Evolutionary conservation across 352 stramenopile species (phyloP).

Genomic region (Phytophthora kernoviae): DNA sequence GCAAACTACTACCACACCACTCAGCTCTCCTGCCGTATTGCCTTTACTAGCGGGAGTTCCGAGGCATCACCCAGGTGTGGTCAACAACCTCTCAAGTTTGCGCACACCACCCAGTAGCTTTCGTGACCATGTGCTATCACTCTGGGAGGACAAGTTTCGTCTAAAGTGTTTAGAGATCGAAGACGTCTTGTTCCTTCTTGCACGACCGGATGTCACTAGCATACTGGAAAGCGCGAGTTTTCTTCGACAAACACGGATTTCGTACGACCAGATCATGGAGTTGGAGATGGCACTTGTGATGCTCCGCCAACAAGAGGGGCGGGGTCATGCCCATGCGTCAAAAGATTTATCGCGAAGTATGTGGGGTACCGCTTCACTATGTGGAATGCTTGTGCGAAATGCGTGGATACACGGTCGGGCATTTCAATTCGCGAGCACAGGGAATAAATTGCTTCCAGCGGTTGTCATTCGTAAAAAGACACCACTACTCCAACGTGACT

Average conservation of each 20-base stretch:
- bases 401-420: constrained; percentile 18
- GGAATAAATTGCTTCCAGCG: constrained; percentile 7
- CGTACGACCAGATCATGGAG: constrained; percentile 60
- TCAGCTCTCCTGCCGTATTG: constrained; percentile 1
- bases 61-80: not conserved
- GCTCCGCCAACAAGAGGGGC: constrained; percentile 30
- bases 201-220: constrained; percentile 38
- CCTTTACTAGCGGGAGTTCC: not conserved
- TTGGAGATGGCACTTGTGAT: constrained; percentile 52
- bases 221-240: constrained; percentile 55
- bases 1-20: constrained; percentile 1
- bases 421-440: not conserved
- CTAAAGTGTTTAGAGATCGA: constrained; percentile 35
- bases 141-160: constrained; percentile 72
- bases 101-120: not conserved
- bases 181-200: constrained; percentile 55
- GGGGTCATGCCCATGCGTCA: constrained; percentile 43
- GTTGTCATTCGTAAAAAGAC: constrained; percentile 10
- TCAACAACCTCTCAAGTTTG: constrained; percentile 1
- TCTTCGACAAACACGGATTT: constrained; percentile 32
- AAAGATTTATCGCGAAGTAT: constrained; percentile 11
- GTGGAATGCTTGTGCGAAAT: constrained; percentile 23
- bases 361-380: constrained; percentile 5
- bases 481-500: constrained; percentile 1
- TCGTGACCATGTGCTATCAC: constrained; percentile 19